Evolutionary conservation across 371 early-diverging fungal genomes (phyloP).

Genomic region (Synchytrium microbalum): DNA sequence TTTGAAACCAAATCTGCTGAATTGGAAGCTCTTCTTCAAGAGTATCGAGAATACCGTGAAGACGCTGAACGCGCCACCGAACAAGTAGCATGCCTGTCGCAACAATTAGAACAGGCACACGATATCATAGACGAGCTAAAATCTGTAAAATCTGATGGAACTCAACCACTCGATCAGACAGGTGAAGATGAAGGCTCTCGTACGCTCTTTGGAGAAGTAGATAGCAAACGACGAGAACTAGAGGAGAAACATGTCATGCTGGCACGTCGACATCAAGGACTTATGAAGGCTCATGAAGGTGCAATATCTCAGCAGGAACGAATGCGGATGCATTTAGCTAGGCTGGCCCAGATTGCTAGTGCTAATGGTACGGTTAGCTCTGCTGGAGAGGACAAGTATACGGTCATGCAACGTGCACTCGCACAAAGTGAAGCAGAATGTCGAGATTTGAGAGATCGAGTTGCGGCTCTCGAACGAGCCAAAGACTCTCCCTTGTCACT

Average conservation of each 20-base stretch:
- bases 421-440: slow-evolving; percentile 20
- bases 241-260: slow-evolving; percentile 12
- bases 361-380: too few relatives aligned
- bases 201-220: slow-evolving; percentile 22
- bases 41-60: slow-evolving; percentile 3
- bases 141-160: slow-evolving; percentile 12
- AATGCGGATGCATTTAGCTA: slow-evolving; percentile 18
- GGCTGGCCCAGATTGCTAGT: slow-evolving; percentile 17
- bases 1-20: too few relatives aligned
- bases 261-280: slow-evolving; percentile 12
- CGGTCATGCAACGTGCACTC: slow-evolving; percentile 18
- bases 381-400: slow-evolving; percentile 5
- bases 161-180: slow-evolving; percentile 6
- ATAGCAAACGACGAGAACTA: slow-evolving; percentile 18
- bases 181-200: slow-evolving; percentile 12
- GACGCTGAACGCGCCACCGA: not conserved
- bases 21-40: not conserved
- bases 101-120: not conserved
- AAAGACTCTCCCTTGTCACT: not conserved
- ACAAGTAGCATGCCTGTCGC: not conserved
- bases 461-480: slow-evolving; percentile 10
- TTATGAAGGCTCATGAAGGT: slow-evolving; percentile 15
- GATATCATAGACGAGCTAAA: slow-evolving; percentile 3
- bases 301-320: slow-evolving; percentile 16
- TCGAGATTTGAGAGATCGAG: slow-evolving; percentile 8